Evolutionary conservation across 768 basidiomycete species (phyloP).

Genomic region (Holtermanniella nyarrowii): DNA sequence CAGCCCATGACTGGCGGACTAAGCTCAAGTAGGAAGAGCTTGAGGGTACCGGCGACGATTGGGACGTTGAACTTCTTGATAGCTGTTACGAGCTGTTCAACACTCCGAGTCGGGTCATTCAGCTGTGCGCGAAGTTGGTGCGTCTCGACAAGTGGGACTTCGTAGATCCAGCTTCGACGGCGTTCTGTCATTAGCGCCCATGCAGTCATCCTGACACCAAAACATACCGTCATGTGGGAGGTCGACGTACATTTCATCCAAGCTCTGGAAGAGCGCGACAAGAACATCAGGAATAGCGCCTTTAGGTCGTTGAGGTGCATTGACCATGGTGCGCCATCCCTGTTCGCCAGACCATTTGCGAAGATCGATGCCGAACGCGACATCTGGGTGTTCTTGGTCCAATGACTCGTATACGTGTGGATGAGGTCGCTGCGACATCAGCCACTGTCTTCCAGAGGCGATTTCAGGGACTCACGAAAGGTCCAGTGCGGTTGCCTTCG

Average conservation of each 20-base stretch:
- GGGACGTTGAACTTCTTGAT: slow-evolving; percentile 71
- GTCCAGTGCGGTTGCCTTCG: slow-evolving; percentile 84
- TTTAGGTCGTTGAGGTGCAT: slow-evolving; percentile 47
- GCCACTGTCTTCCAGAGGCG: background rate
- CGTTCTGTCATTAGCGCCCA: slow-evolving; percentile 49
- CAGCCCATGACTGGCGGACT: slow-evolving; percentile 74
- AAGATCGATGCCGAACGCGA: slow-evolving; percentile 83
- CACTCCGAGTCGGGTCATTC: slow-evolving; percentile 50
- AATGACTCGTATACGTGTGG: slow-evolving; percentile 59
- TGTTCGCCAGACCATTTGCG: slow-evolving; percentile 77
- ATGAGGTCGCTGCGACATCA: slow-evolving; percentile 47
- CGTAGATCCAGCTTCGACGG: slow-evolving; percentile 89
- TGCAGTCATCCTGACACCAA: background rate
- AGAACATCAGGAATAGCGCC: slow-evolving; percentile 61
- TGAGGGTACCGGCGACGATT: slow-evolving; percentile 71
- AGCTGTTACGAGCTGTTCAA: slow-evolving; percentile 47
- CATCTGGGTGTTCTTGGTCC: slow-evolving; percentile 72
- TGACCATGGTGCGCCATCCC: slow-evolving; percentile 49
- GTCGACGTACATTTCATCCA: slow-evolving; percentile 55
- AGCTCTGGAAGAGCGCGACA: slow-evolving; percentile 53
- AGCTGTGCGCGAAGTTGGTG: slow-evolving; percentile 78
- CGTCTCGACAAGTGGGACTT: slow-evolving; percentile 63
- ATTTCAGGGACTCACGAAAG: slow-evolving; percentile 48
- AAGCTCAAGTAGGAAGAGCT: slow-evolving; percentile 85
- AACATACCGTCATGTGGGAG: slow-evolving; percentile 57